These are phyloP conservation scores for Ascosphaera acerosa DNA, from an alignment of 2,329 filamentous ascomycete species.

Conservation along the genomic window DNA sequence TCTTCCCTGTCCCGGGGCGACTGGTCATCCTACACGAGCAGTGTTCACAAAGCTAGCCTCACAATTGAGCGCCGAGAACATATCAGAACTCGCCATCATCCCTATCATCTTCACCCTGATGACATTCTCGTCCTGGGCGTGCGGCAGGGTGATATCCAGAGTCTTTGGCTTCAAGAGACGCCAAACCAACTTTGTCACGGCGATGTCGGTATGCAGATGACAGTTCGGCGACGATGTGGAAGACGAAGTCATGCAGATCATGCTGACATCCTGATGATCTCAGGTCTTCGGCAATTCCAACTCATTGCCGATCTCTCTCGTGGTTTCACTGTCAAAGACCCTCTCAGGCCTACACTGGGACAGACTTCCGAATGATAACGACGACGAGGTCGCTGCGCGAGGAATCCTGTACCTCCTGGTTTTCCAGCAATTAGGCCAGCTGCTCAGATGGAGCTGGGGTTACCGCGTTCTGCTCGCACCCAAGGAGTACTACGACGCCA, in stretches of 20 bases:
- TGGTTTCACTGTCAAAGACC: slow-evolving; percentile 81
- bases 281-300: slow-evolving; percentile 93
- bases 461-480: slow-evolving; percentile 87
- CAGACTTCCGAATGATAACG: slow-evolving; percentile 70
- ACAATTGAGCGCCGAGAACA: slow-evolving; percentile 74
- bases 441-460: slow-evolving; percentile 94
- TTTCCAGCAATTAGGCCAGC: slow-evolving; percentile 89
- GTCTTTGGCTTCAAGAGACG: slow-evolving; percentile 61
- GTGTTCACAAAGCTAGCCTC: slow-evolving; percentile 95
- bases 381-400: slow-evolving; percentile 77
- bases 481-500: slow-evolving; percentile 27
- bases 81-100: slow-evolving; percentile 75
- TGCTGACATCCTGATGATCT: too few relatives aligned
- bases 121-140: slow-evolving; percentile 61
- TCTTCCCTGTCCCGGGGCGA: slow-evolving; percentile 2
- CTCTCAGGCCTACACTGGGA: slow-evolving; percentile 85
- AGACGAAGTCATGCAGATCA: too few relatives aligned
- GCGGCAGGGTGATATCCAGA: slow-evolving; percentile 44
- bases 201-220: slow-evolving; percentile 47
- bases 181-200: slow-evolving; percentile 79
- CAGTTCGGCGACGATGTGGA: too few relatives aligned
- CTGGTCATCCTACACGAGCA: slow-evolving; percentile 17
- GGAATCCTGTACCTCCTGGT: slow-evolving; percentile 90
- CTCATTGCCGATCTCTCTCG: slow-evolving; percentile 85
- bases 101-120: slow-evolving; percentile 83